Evolutionary conservation across 306 rosid genomes (phyloP), one percentile per base, ranked within the genome.

Genomic region (Vigna unguiculata): DNA sequence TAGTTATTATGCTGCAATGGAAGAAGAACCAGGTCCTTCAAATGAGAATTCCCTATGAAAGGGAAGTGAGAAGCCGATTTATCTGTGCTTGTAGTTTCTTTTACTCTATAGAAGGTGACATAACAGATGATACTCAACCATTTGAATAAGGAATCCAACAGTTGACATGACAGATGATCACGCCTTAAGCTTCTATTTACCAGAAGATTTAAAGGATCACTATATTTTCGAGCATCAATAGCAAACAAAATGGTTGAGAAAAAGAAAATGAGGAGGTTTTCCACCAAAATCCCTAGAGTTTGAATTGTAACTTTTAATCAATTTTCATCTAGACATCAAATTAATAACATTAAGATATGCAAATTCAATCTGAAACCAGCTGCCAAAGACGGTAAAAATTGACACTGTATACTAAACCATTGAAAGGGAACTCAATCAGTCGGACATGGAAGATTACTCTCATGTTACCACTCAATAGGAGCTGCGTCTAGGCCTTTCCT

Each of bases 401-500:
- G 54, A 40, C 53, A 76, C 83, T 64, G 54, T 83, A 82, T 71
- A 84, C 82, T 83, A 62, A 41, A 70, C 67, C 81, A 41, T 53
- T 30, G 24, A 78, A 68, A 73, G 25, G 65, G 17, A 62, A 80
- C 74, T 72, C 65, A 55, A 64, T 25, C 72, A 43, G 71, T 38
- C 46, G 21, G 38, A 51, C 62, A 48, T 43, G 53, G 58, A 43
- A 71, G 68, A 82, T 82, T 78, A 81, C 78, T 78, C 43, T 78
- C 36, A 63, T 59, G 11, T 74, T 46, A 80, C 32, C 72, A 45
- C 41, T 92, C 89, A 90, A 61, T 72, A 93, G 43, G 82, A 28
- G 76, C 65, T 36, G 72, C 98, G 97, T 86, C 92, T 87, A 9
- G 94, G 87, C 76, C 84, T 92, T 70, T 90, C 93, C 87, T 88